Evolutionary conservation across 306 rosid species (phyloP).

Genomic region (Trifolium subterraneum): DNA sequence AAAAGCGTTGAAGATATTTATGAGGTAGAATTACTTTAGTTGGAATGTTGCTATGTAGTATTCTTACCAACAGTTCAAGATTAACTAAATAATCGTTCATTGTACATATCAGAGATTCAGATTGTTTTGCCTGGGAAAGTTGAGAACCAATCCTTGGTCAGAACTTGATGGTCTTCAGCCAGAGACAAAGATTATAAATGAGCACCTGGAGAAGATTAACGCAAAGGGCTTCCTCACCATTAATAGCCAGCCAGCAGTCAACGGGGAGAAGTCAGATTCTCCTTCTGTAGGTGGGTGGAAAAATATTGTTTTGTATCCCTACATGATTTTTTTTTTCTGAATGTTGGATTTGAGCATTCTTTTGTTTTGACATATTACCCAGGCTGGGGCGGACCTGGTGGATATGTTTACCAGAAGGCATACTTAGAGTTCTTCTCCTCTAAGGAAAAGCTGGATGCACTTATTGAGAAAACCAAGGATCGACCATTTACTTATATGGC

Average conservation of each 20-base stretch:
- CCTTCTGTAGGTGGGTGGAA: conserved; percentile 74
- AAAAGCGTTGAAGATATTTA: conserved; percentile 71
- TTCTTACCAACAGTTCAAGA: conserved; percentile 4
- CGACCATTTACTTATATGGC: conserved; percentile 83
- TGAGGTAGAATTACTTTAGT: conserved; percentile 62
- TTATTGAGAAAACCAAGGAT: conserved; percentile 72
- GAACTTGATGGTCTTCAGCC: conserved; percentile 96
- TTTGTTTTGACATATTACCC: conserved; percentile 38
- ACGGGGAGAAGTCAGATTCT: conserved; percentile 89
- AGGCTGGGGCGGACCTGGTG: conserved; percentile 99
- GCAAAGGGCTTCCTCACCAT: conserved; percentile 84
- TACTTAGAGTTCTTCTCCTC: conserved; percentile 97
- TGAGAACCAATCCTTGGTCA: conserved; percentile 97
- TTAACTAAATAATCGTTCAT: conserved; percentile 27
- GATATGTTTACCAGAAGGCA: conserved; percentile 95
- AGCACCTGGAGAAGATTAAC: conserved; percentile 75
- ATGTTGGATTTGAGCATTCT: conserved; percentile 2
- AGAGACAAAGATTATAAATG: conserved; percentile 85
- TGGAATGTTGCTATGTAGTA: conserved; percentile 5
- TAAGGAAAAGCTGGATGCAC: conserved; percentile 69
- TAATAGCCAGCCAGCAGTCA: conserved; percentile 97
- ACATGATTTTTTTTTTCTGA: conserved; percentile 20
- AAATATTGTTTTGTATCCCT: conserved; percentile 20
- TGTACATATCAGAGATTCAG: conserved; percentile 72
- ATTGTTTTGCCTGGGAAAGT: conserved; percentile 79